phyloP scores from a whole-genome alignment of 2,329 filamentous ascomycete genomes.

The Botryosphaeria agaves region DNA sequence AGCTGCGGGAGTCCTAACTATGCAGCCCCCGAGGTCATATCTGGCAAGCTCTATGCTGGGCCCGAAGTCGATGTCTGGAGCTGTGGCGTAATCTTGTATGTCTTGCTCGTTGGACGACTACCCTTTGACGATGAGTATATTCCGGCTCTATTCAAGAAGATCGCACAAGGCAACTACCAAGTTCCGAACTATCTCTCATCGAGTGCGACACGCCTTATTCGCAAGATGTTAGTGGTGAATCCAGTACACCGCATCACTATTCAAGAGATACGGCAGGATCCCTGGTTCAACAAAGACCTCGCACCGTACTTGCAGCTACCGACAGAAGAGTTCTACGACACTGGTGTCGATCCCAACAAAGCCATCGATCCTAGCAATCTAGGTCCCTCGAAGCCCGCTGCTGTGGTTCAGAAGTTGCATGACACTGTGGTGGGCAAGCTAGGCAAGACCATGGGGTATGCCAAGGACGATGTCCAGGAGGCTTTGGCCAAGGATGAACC shows the following conservation, averaged over 20 bases:
- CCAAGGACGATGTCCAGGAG: conserved; percentile 85
- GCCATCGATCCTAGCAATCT: conserved; percentile 72
- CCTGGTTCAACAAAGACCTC: conserved; percentile 83
- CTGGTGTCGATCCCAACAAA: conserved; percentile 84
- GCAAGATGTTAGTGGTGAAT: conserved; percentile 88
- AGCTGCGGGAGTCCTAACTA: conserved; percentile 98
- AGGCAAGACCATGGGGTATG: conserved; percentile 96
- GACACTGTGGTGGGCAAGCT: conserved; percentile 88
- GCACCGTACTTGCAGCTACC: conserved; percentile 75
- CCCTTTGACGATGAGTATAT: conserved; percentile 99
- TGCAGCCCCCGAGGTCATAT: conserved; percentile 93
- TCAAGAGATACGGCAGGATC: conserved; percentile 78
- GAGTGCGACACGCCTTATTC: conserved; percentile 68
- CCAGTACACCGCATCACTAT: conserved; percentile 90
- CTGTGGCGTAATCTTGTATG: conserved; percentile 49
- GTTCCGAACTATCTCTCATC: conserved; percentile 81
- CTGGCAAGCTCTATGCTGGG: conserved; percentile 90
- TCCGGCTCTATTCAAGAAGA: conserved; percentile 93
- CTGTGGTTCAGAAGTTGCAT: conserved; percentile 77
- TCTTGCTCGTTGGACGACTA: conserved; percentile 47
- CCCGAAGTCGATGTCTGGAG: conserved; percentile 99
- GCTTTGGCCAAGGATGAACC: conserved; percentile 82
- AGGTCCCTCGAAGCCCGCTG: conserved; percentile 58
- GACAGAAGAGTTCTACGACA: conserved; percentile 81
- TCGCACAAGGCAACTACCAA: conserved; percentile 82